Evolutionary conservation across 2,329 filamentous ascomycete species (phyloP).

Genomic region (Fusarium abutilonis): DNA sequence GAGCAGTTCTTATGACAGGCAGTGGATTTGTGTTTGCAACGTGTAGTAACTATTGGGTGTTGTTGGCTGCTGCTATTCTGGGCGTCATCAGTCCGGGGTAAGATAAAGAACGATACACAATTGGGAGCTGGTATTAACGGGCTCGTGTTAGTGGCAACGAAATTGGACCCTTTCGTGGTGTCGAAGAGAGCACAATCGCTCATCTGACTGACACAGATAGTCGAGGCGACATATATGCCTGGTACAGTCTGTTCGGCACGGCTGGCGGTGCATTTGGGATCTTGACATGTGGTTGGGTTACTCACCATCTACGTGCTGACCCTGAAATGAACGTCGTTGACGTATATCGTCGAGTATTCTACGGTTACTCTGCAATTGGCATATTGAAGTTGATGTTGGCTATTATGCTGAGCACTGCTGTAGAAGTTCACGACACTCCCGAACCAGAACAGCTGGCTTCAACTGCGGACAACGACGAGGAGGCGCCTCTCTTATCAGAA

Average conservation of each 20-base stretch:
- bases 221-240: slow-evolving; percentile 68
- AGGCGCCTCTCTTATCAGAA: slow-evolving; percentile 42
- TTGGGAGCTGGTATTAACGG: neutral
- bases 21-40: slow-evolving; percentile 66
- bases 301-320: slow-evolving; percentile 59
- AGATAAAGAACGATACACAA: accelerated
- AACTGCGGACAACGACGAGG: slow-evolving; percentile 20
- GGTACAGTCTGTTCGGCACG: slow-evolving; percentile 68
- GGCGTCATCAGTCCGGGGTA: slow-evolving; percentile 69
- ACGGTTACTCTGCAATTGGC: slow-evolving; percentile 55
- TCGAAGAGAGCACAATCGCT: slow-evolving; percentile 69
- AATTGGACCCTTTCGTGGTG: slow-evolving; percentile 69
- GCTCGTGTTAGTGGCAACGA: slow-evolving; percentile 64
- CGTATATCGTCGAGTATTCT: slow-evolving; percentile 66
- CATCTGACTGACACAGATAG: slow-evolving; percentile 60
- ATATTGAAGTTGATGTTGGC: slow-evolving; percentile 65
- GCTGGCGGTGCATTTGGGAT: slow-evolving; percentile 70
- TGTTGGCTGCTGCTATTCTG: slow-evolving; percentile 66
- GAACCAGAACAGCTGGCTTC: neutral
- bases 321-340: slow-evolving; percentile 56
- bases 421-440: slow-evolving; percentile 51
- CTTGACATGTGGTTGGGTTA: slow-evolving; percentile 67
- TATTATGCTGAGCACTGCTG: slow-evolving; percentile 58
- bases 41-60: slow-evolving; percentile 64
- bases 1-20: slow-evolving; percentile 64